Base-by-base conservation (phyloP, 1,284 basidiomycete genomes). In the Schizophyllum amplum region DNA sequence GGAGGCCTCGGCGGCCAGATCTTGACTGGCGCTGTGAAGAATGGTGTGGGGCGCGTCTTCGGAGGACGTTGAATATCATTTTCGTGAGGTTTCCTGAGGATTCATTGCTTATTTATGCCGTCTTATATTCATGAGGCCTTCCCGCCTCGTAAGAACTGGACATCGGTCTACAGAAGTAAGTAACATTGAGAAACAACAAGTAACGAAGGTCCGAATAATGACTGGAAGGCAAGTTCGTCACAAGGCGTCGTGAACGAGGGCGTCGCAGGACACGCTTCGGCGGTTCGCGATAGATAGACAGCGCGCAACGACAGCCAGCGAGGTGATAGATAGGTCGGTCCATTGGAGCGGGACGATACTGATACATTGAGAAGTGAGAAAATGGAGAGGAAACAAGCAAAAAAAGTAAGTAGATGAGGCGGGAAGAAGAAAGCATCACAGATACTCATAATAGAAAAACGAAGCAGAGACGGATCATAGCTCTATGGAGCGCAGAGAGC, bases 1-100 rank as follows among this genome's bases (percentile, higher is more conserved):
- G 74, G 77, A 48, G 86, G 90, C 0, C 70, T 94, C 52, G 89
- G 92, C 2, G 87, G 90, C 7, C 87, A 90, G 66, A 71, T 96
- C 33, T 69, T 94, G 26, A 83, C 86, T 2, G 84, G 90, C 7
- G 83, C 87, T 4, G 83, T 95, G 47, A 89, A 87, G 72, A 90
- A 83, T 67, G 81, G 87, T 52, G 81, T 94, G n/a, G 86, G 90
- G 15, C 79, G 82, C 59, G 75, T 93, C 46, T 90, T 93, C 61
- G 74, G 78, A 42, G 72, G 67, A 63, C 63, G 52, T 52, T 62
- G 49, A 24, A 53, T 17, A 60, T 15, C 24, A 42, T 47, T 22
- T 4, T 20, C n/a, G n/a, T n/a, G n/a, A n/a, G n/a, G n/a, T n/a
- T n/a, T n/a, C n/a, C n/a, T n/a, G n/a, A n/a, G n/a, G n/a, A n/a